Percentiles rank a stretch among this genome's conserved stretches.
phyloP scores from a whole-genome alignment of 2,329 filamentous ascomycete species.

The Epichloe elymi region DNA sequence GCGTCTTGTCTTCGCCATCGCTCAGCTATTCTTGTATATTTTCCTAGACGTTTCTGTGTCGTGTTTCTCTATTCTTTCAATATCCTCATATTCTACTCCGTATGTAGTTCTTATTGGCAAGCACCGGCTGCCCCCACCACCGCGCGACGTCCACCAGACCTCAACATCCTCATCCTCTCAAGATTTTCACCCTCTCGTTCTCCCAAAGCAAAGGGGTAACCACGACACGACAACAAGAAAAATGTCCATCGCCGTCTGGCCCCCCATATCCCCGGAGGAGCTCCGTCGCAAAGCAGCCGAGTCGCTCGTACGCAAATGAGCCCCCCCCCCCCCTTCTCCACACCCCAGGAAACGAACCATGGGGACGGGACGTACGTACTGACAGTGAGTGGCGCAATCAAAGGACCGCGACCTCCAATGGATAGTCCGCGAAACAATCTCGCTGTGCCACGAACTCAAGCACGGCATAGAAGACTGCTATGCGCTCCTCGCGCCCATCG shows the following conservation, averaged over 20 bases:
- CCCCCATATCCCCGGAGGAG: constrained; percentile 35
- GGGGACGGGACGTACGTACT: background rate
- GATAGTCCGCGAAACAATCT: constrained; percentile 37
- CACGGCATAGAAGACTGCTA: constrained; percentile 78
- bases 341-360: background rate
- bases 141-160: too few relatives aligned
- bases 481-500: constrained; percentile 68
- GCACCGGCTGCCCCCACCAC: too few relatives aligned
- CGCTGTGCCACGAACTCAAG: constrained; percentile 36
- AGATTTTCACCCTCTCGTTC: too few relatives aligned
- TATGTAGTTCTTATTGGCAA: too few relatives aligned
- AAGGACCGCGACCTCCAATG: constrained; percentile 41
- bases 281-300: constrained; percentile 36
- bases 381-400: background rate
- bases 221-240: background rate
- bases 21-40: too few relatives aligned
- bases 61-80: too few relatives aligned
- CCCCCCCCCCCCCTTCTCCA: background rate
- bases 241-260: constrained; percentile 50
- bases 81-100: too few relatives aligned
- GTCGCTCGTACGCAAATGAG: constrained; percentile 31
- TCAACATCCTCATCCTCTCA: too few relatives aligned
- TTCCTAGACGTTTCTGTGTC: too few relatives aligned
- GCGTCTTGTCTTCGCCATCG: too few relatives aligned
- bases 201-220: too few relatives aligned